phyloP scores from a whole-genome alignment of 1,139 yeast species.

The Geotrichum citri-aurantii region DNA sequence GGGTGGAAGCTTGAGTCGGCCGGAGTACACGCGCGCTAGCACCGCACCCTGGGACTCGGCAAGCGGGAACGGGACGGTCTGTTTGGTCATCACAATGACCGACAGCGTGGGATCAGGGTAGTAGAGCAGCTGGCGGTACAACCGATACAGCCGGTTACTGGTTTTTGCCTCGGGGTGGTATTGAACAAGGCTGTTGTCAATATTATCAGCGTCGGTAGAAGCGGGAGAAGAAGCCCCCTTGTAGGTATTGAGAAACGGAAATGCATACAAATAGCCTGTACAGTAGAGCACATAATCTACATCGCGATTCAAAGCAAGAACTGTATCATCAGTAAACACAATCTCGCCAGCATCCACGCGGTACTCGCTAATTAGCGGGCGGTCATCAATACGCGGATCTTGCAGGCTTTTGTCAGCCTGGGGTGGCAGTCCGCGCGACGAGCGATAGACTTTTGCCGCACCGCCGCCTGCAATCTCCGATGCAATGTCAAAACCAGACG shows the following conservation, averaged over 20 bases:
- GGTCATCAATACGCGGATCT: conserved; percentile 34
- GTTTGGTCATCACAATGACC: conserved; percentile 47
- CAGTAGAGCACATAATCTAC: conserved; percentile 54
- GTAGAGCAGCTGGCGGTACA: conserved; percentile 50
- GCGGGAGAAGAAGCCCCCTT: conserved; percentile 11
- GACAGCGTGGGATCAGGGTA: conserved; percentile 53
- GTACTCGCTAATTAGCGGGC: conserved; percentile 40
- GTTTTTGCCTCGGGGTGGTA: conserved; percentile 6
- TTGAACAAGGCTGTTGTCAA: conserved; percentile 31
- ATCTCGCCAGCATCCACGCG: conserved; percentile 28
- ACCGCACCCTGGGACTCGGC: conserved; percentile 56
- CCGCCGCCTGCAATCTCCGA: conserved; percentile 42
- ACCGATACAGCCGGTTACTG: conserved; percentile 41
- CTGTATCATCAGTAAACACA: background rate
- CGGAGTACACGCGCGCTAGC: conserved; percentile 51
- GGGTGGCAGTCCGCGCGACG: conserved; percentile 23
- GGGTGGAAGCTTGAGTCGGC: conserved; percentile 43
- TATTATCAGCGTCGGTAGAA: conserved; percentile 33
- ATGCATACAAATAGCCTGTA: conserved; percentile 54
- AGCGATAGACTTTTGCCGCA: conserved; percentile 44
- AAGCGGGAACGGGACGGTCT: conserved; percentile 54
- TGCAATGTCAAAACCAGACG: conserved; percentile 57
- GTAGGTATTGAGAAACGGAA: conserved; percentile 40
- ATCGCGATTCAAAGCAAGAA: conserved; percentile 28
- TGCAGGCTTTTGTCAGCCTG: conserved; percentile 24